phyloP scores from a whole-genome alignment of 129 eudicot genomes.

The Oenanthe sinensis region DNA sequence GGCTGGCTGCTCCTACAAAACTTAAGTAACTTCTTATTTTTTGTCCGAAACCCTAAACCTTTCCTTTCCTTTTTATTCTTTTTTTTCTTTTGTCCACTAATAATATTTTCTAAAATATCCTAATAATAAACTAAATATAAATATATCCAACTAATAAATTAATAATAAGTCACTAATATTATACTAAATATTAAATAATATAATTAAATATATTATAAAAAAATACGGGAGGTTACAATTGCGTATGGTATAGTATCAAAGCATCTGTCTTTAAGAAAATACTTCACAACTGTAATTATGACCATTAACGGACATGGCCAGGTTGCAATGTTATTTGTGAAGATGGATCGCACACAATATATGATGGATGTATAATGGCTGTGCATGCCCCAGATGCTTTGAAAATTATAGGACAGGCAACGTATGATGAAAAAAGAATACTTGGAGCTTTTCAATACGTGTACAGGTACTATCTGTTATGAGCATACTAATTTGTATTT shows the following conservation, averaged over 20 bases:
- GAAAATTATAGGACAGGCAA: slow-evolving; percentile 65
- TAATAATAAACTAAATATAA: no score
- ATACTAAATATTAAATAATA: no score
- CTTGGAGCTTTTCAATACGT: slow-evolving; percentile 87
- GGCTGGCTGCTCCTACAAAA: no score
- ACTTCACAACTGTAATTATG: not conserved
- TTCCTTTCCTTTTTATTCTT: no score
- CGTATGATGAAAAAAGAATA: slow-evolving; percentile 61
- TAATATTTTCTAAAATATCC: no score
- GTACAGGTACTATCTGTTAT: slow-evolving; percentile 43
- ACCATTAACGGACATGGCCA: slow-evolving; percentile 22
- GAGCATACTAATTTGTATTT: not conserved
- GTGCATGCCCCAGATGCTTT: slow-evolving; percentile 93
- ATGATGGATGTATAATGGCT: slow-evolving; percentile 68
- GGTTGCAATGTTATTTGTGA: slow-evolving; percentile 38
- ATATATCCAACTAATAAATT: no score
- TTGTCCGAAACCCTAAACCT: no score
- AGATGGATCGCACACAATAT: slow-evolving; percentile 59
- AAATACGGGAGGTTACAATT: no score
- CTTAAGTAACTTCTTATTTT: no score
- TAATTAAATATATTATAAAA: no score
- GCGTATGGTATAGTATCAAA: not conserved
- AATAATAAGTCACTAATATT: no score
- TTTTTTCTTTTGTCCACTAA: no score
- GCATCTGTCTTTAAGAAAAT: not conserved